Percentiles rank a stretch among this genome's conserved stretches.
Conservation (phyloP, 208 protist genomes). For the Zelonia costaricensis region DNA sequence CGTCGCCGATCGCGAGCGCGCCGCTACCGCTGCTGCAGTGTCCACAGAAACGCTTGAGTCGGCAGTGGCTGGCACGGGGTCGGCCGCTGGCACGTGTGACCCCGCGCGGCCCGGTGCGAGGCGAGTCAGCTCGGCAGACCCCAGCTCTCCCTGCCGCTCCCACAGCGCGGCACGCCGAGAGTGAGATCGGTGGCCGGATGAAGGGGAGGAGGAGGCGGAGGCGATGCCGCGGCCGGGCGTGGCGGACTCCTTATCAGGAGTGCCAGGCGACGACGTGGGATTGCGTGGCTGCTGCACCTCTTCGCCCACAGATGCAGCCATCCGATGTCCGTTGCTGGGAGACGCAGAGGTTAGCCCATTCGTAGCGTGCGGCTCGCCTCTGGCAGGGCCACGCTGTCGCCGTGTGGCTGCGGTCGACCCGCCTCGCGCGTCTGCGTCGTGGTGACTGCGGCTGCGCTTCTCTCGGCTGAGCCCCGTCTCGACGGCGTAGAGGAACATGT, state of each 20-base stretch:
- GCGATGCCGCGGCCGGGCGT: not conserved
- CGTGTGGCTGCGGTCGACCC: not conserved
- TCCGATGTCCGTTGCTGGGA: too few species aligned
- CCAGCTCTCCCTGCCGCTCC: conserved; percentile 27
- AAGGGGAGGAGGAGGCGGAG: too few species aligned
- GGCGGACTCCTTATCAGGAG: too few species aligned
- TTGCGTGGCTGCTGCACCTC: too few species aligned
- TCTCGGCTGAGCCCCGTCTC: conserved; percentile 23
- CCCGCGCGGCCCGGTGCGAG: not conserved
- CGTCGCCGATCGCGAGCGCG: too few species aligned
- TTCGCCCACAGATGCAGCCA: too few species aligned
- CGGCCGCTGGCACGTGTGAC: not conserved
- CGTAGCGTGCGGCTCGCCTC: not conserved
- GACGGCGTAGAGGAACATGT: conserved; percentile 77
- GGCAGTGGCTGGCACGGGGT: too few species aligned
- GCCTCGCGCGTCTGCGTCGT: not conserved
- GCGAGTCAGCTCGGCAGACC: conserved; percentile 16
- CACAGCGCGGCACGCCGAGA: conserved; percentile 14
- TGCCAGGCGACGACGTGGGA: too few species aligned
- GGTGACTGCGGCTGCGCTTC: conserved; percentile 14
- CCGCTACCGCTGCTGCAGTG: too few species aligned
- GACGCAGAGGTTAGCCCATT: too few species aligned
- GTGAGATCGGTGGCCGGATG: not conserved
- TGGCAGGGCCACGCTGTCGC: not conserved
- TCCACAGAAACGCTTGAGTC: too few species aligned